Percentiles rank a stretch among this genome's conserved stretches.
Conservation (phyloP, 176 grass and related monocot species). For the Melocanna baccifera region DNA sequence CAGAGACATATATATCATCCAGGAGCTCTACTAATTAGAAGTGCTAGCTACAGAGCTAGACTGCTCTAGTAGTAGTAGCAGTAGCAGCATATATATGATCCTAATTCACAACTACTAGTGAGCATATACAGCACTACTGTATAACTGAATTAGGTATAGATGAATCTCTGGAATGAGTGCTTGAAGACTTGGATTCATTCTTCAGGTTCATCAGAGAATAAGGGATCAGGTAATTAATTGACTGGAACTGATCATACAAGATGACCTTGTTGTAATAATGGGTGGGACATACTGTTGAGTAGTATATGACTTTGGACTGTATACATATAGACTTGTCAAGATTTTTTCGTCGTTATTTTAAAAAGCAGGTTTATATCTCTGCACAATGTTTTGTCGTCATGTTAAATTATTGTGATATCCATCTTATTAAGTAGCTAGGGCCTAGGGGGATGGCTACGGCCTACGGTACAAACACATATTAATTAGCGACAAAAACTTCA, state of each 20-base stretch:
- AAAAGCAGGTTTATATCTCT: neutral
- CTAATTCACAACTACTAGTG: neutral
- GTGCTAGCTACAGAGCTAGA: neutral
- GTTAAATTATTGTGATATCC: no score
- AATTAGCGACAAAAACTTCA: no score
- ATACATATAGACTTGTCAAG: neutral
- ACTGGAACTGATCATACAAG: neutral
- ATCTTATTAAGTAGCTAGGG: no score
- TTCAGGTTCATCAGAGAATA: conserved; percentile 40
- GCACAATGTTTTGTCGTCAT: no score
- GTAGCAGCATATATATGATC: neutral
- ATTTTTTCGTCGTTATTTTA: neutral
- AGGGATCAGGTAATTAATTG: neutral
- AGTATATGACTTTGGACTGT: neutral
- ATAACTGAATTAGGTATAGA: conserved; percentile 2
- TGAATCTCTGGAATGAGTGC: conserved; percentile 47
- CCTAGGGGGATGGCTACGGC: neutral
- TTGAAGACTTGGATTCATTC: conserved; percentile 42
- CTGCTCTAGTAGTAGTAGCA: neutral
- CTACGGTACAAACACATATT: neutral
- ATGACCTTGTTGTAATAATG: conserved; percentile 11
- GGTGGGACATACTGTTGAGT: neutral
- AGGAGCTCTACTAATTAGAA: neutral
- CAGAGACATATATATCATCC: neutral
- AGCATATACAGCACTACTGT: neutral